Conservation (phyloP, 2,329 filamentous ascomycete genomes). For the Alternaria metachromatica region DNA sequence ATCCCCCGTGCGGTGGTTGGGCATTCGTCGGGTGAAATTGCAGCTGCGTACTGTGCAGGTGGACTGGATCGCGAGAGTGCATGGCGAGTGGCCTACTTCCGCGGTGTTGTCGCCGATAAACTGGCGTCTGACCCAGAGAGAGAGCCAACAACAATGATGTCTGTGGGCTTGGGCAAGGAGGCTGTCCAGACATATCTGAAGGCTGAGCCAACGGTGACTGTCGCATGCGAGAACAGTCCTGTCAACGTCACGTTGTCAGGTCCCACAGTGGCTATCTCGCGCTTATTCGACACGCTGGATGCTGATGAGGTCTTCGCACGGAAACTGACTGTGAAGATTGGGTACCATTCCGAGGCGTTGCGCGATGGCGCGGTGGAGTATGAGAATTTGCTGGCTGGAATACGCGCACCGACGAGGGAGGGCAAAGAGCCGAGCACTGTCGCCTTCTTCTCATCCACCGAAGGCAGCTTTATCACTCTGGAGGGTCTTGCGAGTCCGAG, state of each 20-base stretch:
- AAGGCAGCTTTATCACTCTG: constrained; percentile 1
- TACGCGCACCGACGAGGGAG: background rate
- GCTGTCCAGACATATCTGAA: constrained; percentile 1
- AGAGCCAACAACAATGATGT: constrained; percentile 1
- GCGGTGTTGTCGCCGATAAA: constrained; percentile 10
- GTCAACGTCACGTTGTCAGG: constrained; percentile 53
- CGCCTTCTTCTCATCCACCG: constrained; percentile 4
- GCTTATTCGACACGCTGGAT: constrained; percentile 32
- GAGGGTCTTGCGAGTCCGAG: background rate
- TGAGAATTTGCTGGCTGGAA: background rate
- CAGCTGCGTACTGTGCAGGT: constrained; percentile 22
- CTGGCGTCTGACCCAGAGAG: background rate
- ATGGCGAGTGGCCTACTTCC: constrained; percentile 12
- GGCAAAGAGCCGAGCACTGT: background rate
- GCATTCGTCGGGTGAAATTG: constrained; percentile 33
- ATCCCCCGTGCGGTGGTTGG: constrained; percentile 18
- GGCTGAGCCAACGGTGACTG: constrained; percentile 5
- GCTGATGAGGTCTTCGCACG: constrained; percentile 48
- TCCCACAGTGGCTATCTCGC: constrained; percentile 38
- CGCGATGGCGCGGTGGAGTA: constrained; percentile 2
- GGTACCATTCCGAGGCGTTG: constrained; percentile 50
- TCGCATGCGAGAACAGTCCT: constrained; percentile 44
- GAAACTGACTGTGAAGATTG: constrained; percentile 51
- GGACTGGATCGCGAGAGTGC: background rate
- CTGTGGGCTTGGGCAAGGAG: constrained; percentile 5